These are phyloP conservation scores for Termitomyces sp. DNA, from an alignment of 768 basidiomycete species.

Conservation along the genomic window DNA sequence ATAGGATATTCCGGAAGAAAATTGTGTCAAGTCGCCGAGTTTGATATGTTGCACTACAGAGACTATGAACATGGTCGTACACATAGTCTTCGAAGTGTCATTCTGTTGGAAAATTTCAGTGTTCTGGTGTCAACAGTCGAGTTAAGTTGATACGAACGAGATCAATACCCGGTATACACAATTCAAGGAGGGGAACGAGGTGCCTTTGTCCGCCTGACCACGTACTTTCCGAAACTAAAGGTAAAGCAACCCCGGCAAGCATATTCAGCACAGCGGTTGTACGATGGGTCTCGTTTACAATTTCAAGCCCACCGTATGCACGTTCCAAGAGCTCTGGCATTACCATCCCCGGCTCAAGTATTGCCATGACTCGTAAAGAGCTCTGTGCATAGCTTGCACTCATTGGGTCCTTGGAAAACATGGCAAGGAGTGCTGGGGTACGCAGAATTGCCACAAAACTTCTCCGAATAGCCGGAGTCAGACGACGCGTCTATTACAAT, in stretches of 20 bases:
- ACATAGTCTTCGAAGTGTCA: slow-evolving; percentile 77
- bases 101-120: slow-evolving; percentile 42
- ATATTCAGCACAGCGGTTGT: slow-evolving; percentile 90
- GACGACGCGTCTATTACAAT: slow-evolving; percentile 54
- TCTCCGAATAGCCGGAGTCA: slow-evolving; percentile 78
- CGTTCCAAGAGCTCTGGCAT: slow-evolving; percentile 92
- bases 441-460: slow-evolving; percentile 79
- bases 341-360: slow-evolving; percentile 78
- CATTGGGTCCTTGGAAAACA: slow-evolving; percentile 84
- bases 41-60: slow-evolving; percentile 72
- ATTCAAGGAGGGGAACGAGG: slow-evolving; percentile 80
- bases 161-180: slow-evolving; percentile 91
- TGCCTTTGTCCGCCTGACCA: slow-evolving; percentile 91
- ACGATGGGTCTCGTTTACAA: slow-evolving; percentile 91
- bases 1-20: slow-evolving; percentile 52
- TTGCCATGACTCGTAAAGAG: slow-evolving; percentile 71
- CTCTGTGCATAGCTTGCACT: slow-evolving; percentile 82
- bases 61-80: slow-evolving; percentile 75
- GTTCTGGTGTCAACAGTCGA: background rate
- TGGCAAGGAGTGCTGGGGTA: slow-evolving; percentile 85
- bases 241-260: slow-evolving; percentile 71
- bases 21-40: slow-evolving; percentile 70
- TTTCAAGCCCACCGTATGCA: slow-evolving; percentile 88
- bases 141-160: slow-evolving; percentile 42
- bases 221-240: slow-evolving; percentile 70